These are phyloP conservation scores for Apiotrichum sp. DNA, from an alignment of 1,284 basidiomycete species.

Conservation along the genomic window DNA sequence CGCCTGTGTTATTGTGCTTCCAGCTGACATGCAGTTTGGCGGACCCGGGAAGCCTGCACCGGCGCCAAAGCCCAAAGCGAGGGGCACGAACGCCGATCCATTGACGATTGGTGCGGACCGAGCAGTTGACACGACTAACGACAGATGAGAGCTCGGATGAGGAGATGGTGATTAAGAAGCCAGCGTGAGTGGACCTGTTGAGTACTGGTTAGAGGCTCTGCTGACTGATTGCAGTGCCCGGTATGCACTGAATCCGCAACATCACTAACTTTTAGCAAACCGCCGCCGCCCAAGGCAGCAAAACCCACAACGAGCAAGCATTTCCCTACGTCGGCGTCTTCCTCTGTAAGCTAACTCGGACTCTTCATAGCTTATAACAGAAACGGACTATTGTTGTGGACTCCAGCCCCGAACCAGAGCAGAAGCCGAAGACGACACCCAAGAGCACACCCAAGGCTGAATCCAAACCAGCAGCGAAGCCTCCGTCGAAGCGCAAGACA, in stretches of 20 bases:
- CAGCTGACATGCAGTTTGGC: conserved; percentile 8
- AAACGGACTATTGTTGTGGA: conserved; percentile 9
- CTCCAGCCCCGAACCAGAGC: conserved; percentile 6
- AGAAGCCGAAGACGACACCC: conserved; percentile 13
- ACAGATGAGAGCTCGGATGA: conserved; percentile 42
- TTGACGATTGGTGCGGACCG: conserved; percentile 6
- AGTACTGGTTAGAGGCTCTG: not conserved
- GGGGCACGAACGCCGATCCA: conserved; percentile 5
- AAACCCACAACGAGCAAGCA: conserved; percentile 31
- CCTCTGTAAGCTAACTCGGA: conserved; percentile 11
- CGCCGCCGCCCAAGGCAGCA: conserved; percentile 3
- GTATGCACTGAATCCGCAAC: not conserved
- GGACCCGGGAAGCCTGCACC: conserved; percentile 21
- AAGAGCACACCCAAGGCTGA: not conserved
- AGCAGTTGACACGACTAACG: not conserved
- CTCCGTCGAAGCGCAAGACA: conserved; percentile 8
- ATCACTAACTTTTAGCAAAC: not conserved
- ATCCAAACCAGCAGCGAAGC: not conserved
- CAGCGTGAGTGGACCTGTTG: conserved; percentile 11
- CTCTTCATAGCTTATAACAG: conserved; percentile 3
- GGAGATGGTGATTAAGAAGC: conserved; percentile 16
- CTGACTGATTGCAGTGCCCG: not conserved
- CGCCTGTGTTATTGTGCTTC: not conserved
- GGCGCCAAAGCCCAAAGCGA: not conserved
- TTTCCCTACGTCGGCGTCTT: conserved; percentile 13